These are phyloP conservation scores for Flagelloscypha sp. DNA, from an alignment of 768 basidiomycete species.

Conservation along the genomic window DNA sequence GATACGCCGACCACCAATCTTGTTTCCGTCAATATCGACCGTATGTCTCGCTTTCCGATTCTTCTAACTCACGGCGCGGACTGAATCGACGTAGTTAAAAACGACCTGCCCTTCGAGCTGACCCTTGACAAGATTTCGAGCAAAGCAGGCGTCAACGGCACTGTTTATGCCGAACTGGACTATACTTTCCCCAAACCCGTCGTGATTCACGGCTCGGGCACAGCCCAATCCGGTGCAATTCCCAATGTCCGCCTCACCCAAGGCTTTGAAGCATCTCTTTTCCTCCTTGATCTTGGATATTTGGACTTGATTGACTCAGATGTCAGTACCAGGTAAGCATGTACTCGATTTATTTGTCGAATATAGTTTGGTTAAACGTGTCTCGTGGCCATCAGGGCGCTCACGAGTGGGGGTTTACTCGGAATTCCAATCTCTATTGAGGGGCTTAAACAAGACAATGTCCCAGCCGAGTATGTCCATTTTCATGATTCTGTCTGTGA, in stretches of 20 bases:
- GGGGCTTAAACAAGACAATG: conserved; percentile 26
- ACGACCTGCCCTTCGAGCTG: conserved; percentile 37
- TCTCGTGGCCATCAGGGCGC: conserved; percentile 2
- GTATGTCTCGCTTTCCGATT: conserved; percentile 39
- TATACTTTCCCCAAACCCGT: conserved; percentile 47
- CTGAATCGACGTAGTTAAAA: conserved; percentile 33
- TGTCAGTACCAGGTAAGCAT: conserved; percentile 30
- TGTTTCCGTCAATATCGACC: conserved; percentile 39
- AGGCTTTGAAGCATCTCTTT: conserved; percentile 40
- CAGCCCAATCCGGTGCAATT: conserved; percentile 52
- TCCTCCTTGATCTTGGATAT: conserved; percentile 44
- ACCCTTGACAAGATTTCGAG: conserved; percentile 34
- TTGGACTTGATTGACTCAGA: conserved; percentile 42
- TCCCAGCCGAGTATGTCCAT: conserved; percentile 27
- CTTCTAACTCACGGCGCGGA: conserved; percentile 27
- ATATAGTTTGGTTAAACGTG: not conserved
- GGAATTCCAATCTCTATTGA: conserved; percentile 27
- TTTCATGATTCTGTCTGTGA: too few relatives aligned
- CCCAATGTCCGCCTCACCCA: conserved; percentile 47
- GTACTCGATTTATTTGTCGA: too few relatives aligned
- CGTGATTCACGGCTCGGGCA: conserved; percentile 39
- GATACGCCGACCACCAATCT: conserved; percentile 27
- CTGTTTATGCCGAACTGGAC: conserved; percentile 49
- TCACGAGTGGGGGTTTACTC: conserved; percentile 17
- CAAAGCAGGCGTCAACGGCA: conserved; percentile 42